phyloP scores from a whole-genome alignment of 441 rosid genomes.

The Erodium texanum region DNA sequence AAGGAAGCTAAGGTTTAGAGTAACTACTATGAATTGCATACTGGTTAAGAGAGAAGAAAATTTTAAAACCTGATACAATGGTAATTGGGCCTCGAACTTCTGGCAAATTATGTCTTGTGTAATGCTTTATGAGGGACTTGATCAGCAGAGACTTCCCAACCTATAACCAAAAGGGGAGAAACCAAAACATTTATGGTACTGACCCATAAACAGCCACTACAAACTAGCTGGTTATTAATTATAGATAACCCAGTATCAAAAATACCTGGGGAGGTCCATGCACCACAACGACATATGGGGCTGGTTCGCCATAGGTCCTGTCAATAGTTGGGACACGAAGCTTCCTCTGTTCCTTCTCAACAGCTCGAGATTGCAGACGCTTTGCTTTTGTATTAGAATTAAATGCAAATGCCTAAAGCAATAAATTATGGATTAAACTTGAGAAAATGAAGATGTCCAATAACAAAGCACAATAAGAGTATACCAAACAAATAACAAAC shows the following conservation, averaged over 20 bases:
- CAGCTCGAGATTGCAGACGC: slow-evolving; percentile 50
- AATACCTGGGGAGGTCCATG: slow-evolving; percentile 85
- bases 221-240: neutral
- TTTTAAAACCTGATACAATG: slow-evolving; percentile 60
- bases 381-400: slow-evolving; percentile 55
- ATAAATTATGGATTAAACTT: neutral
- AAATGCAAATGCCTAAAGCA: slow-evolving; percentile 51
- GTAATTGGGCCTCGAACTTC: slow-evolving; percentile 86
- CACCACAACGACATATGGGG: slow-evolving; percentile 80
- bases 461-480: neutral
- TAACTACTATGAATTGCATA: neutral
- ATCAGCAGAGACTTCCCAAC: slow-evolving; percentile 87
- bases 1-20: neutral
- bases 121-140: slow-evolving; percentile 72
- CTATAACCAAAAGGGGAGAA: slow-evolving; percentile 27
- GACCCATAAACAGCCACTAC: neutral
- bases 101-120: slow-evolving; percentile 62
- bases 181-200: neutral
- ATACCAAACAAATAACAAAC: neutral
- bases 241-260: neutral
- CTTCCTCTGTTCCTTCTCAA: slow-evolving; percentile 78
- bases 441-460: neutral
- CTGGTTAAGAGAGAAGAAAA: neutral
- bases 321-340: slow-evolving; percentile 72
- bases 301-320: slow-evolving; percentile 64